Percentiles rank a stretch among this genome's conserved stretches.
These are phyloP conservation scores for Pneumocystis jirovecii DNA, from an alignment of 1,139 yeast genomes.

Conservation along the genomic window DNA sequence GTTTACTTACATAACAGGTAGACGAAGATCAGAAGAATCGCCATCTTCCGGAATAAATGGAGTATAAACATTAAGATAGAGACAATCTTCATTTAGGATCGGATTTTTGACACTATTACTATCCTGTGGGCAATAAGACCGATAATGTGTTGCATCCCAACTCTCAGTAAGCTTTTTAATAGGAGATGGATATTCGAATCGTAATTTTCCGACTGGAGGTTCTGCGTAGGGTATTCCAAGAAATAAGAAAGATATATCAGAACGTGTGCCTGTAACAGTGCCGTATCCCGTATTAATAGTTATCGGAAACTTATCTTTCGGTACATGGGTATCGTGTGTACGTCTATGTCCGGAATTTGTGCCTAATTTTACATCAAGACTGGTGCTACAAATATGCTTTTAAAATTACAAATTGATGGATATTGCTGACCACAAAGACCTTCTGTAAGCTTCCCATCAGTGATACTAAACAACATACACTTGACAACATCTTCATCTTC, in stretches of 20 bases:
- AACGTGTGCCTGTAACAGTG: neutral
- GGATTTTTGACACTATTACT: conserved; percentile 11
- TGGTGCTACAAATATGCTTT: no score
- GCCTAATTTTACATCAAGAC: neutral
- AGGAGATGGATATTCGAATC: conserved; percentile 3
- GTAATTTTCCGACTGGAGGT: conserved; percentile 6
- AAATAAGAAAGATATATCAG: neutral
- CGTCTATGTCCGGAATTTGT: neutral
- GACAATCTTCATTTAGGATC: conserved; percentile 17
- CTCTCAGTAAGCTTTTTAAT: conserved; percentile 2
- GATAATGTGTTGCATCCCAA: conserved; percentile 9
- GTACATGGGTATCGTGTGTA: neutral
- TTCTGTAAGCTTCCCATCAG: no score
- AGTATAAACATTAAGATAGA: neutral
- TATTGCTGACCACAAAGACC: no score
- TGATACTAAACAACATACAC: no score
- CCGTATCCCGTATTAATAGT: neutral
- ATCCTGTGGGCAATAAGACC: conserved; percentile 11
- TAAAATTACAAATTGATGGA: no score
- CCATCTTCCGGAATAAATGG: neutral
- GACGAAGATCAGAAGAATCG: neutral
- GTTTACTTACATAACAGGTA: neutral
- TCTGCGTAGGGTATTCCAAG: conserved; percentile 8
- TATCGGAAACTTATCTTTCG: neutral
- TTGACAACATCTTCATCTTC: no score